Evolutionary conservation across 139 green algal genomes (phyloP), one percentile per base, ranked within the genome.

Genomic region (Picochlorum sp.): DNA sequence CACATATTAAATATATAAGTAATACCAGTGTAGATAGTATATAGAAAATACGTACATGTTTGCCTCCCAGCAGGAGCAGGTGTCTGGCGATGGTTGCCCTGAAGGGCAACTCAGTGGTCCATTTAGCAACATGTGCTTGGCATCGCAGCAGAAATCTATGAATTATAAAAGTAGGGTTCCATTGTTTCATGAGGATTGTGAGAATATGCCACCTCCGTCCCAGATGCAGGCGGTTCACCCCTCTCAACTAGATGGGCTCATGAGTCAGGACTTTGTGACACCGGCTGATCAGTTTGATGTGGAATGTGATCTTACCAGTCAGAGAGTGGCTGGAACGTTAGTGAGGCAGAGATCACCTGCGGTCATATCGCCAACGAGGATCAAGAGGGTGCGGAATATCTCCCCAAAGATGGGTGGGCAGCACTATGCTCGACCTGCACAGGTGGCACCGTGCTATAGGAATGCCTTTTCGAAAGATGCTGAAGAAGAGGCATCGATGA

Each of bases 191-290:
- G 34, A 41, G 34, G 34, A 41, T 41, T 41, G 8, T 41, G 34
- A 41, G 34, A 41, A 41, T 41, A 41, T 41, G 34, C 34, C 34
- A 41, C 34, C 34, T 9, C 34, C 34, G 7, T 41, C 34, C 34
- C 34, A 41, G 34, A 41, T 41, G 34, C 34, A 41, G 34, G 34
- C 34, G 34, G 34, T 41, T 41, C 34, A 41, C 2, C 34, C 34
- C 34, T 41, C 34, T 11, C 34, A 41, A 11, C 34, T 41, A 14
- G 47, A 54, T 54, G 47, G 47, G n/a, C 16, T 54, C 6, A 54
- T 70, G 21, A 80, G 76, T 2, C 80, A 75, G 47, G 80, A 86
- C 57, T 86, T 74, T 54, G 69, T 82, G 28, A 86, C 80, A 0
- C 80, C 80, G 16, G 69, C 63, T 11, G 80, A 85, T 28, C 80